Conservation (phyloP, 768 basidiomycete species). For the Piloderma croceum region DNA sequence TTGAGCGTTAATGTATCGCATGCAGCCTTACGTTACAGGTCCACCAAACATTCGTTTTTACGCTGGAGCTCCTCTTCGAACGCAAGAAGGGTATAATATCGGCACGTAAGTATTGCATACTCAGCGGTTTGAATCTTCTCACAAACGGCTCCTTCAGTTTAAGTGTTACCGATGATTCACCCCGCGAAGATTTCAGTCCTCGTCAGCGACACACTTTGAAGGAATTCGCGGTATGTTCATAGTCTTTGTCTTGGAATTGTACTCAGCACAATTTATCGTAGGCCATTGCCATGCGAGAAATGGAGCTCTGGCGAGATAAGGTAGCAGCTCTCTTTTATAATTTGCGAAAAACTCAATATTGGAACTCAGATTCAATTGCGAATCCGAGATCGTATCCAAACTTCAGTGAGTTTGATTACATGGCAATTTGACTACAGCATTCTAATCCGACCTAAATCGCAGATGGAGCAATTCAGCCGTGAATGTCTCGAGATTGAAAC, state of each 20-base stretch:
- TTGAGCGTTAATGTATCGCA: not conserved
- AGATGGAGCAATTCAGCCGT: conserved; percentile 95
- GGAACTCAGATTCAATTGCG: conserved; percentile 71
- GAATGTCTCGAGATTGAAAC: conserved; percentile 91
- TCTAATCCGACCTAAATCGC: conserved; percentile 4
- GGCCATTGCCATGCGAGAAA: conserved; percentile 89
- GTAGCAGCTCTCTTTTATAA: conserved; percentile 28
- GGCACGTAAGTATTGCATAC: conserved; percentile 53
- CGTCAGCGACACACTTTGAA: conserved; percentile 88
- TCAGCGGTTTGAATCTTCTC: too few species aligned
- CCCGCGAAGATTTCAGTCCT: conserved; percentile 80
- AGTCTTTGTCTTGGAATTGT: not conserved
- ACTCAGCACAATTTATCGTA: too few species aligned
- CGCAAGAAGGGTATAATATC: conserved; percentile 85
- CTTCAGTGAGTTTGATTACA: conserved; percentile 63
- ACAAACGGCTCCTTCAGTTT: conserved; percentile 39
- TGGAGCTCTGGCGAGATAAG: conserved; percentile 95
- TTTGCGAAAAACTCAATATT: not conserved
- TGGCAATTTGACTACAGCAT: conserved; percentile 1
- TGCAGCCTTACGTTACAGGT: conserved; percentile 65
- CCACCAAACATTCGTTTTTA: conserved; percentile 77
- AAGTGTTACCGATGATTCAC: conserved; percentile 78
- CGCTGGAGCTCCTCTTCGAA: conserved; percentile 85
- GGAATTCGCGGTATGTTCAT: conserved; percentile 66
- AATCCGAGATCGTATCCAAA: conserved; percentile 88